Evolutionary conservation across 78 protist genomes (phyloP).

Genomic region (Dictyostelium capitatum): DNA sequence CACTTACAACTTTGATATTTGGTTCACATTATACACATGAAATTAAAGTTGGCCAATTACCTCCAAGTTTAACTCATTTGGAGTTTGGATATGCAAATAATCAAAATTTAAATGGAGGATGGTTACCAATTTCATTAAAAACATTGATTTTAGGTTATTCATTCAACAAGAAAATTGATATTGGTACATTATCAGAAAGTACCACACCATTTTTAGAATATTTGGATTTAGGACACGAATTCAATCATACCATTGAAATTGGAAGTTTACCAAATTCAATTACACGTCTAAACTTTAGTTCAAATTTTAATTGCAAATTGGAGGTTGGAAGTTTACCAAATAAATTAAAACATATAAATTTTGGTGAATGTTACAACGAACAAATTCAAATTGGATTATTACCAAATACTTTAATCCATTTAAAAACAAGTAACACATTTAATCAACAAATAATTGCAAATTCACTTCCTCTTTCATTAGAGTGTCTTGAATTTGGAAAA

Average conservation of each 20-base stretch:
- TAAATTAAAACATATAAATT: too few relatives aligned
- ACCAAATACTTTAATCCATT: too few relatives aligned
- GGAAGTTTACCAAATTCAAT: not conserved
- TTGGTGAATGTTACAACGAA: too few relatives aligned
- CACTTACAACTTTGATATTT: not conserved
- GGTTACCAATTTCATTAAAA: not conserved
- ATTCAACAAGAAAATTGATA: not conserved
- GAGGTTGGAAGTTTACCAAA: not conserved
- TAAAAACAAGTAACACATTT: too few relatives aligned
- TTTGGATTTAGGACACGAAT: conserved; percentile 23
- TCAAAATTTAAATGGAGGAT: not conserved
- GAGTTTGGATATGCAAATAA: too few relatives aligned
- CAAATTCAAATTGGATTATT: too few relatives aligned
- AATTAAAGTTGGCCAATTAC: not conserved
- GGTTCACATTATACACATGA: not conserved
- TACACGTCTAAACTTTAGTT: not conserved
- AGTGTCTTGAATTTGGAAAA: not conserved
- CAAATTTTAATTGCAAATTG: not conserved
- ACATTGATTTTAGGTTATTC: not conserved
- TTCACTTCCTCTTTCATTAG: not conserved
- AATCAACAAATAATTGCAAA: not conserved
- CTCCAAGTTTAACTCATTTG: not conserved
- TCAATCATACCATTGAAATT: not conserved
- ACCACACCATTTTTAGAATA: not conserved
- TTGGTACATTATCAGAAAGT: not conserved